Percentiles rank a stretch among this genome's conserved stretches.
Conservation (phyloP, 495 filamentous ascomycete genomes). For the Neurospora sp. region DNA sequence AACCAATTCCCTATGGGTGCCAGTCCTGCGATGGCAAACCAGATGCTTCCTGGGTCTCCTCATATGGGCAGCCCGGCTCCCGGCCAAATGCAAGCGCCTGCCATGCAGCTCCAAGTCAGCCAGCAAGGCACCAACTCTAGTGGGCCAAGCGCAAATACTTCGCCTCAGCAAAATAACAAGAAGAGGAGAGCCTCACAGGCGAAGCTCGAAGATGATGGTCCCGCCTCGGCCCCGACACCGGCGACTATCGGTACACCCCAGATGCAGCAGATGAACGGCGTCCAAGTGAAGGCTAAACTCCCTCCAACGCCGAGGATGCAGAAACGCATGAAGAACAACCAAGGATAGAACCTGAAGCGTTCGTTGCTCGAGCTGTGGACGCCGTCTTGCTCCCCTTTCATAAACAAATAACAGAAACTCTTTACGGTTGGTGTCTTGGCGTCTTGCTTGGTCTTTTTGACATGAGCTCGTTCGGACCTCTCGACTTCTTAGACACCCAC, state of each 20-base stretch:
- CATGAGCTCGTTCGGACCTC: background rate
- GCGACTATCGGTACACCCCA: slow-evolving; percentile 29
- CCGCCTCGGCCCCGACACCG: slow-evolving; percentile 36
- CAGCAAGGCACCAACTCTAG: slow-evolving; percentile 63
- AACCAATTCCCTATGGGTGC: slow-evolving; percentile 42
- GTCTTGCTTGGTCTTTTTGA: slow-evolving; percentile 2
- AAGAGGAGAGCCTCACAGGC: slow-evolving; percentile 66
- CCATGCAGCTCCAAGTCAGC: slow-evolving; percentile 64
- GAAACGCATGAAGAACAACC: slow-evolving; percentile 35
- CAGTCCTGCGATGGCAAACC: slow-evolving; percentile 45
- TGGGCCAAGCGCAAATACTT: slow-evolving; percentile 72
- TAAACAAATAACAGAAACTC: background rate
- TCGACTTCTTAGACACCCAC: background rate
- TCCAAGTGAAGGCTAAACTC: slow-evolving; percentile 30
- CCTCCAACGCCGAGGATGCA: slow-evolving; percentile 37
- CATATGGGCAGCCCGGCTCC: slow-evolving; percentile 48
- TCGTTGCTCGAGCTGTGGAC: background rate
- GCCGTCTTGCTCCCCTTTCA: background rate
- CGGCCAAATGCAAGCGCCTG: slow-evolving; percentile 50
- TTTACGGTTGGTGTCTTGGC: background rate
- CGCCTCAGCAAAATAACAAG: slow-evolving; percentile 70
- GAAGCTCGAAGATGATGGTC: slow-evolving; percentile 59
- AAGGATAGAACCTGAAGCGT: slow-evolving; percentile 8
- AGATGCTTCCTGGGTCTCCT: slow-evolving; percentile 50
- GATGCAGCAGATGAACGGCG: slow-evolving; percentile 39